Base-by-base conservation (phyloP, 1,139 yeast genomes). In the Martiniozyma asiatica region DNA sequence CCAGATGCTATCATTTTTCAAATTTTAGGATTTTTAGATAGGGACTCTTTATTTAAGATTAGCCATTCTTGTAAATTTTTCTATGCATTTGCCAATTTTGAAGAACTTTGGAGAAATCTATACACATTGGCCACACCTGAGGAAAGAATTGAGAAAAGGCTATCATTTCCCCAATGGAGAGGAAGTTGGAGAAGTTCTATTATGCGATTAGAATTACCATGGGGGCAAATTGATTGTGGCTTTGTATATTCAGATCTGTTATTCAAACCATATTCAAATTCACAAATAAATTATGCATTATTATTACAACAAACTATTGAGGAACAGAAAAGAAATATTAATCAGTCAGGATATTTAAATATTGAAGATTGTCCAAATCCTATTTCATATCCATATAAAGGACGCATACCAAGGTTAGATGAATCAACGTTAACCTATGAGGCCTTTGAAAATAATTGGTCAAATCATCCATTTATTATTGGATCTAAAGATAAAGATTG, bases 101-200 rank as follows among this genome's bases (percentile, higher is more conserved):
- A 82, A 43, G 94, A 82, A 36, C 42, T 77, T 14, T 82, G 94
- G 94, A 76, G 77, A 45, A 65, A 60, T 36, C 36, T 74, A 30
- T 73, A 67, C 42, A 55, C 70, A 27, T 54, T 51, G 6, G 20
- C 30, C 10, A 22, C 29, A 5, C 16, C 22, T 2, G 28, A 27
- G 14, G 22, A 30, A 14, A 22, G 34, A 14, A 13, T 4, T 8
- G 11, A 14, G 5, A 12, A 13, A 5, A 19, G 24, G 5, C 9
- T 44, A 9, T 30, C 32, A 3, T 35, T 49, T 20, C 27, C 26
- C 3, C 39, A 50, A 15, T 84, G 95, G 95, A 51, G 48, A 25
- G 94, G 94, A 0, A 65, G 82, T 2, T 84, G 95, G 95, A 65
- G 82, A 43, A 57, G 65, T 22, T 71, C 87, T 0, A 56, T 74